Base-by-base conservation (phyloP, 164 flowering plant genomes). In the Vitis riparia region DNA sequence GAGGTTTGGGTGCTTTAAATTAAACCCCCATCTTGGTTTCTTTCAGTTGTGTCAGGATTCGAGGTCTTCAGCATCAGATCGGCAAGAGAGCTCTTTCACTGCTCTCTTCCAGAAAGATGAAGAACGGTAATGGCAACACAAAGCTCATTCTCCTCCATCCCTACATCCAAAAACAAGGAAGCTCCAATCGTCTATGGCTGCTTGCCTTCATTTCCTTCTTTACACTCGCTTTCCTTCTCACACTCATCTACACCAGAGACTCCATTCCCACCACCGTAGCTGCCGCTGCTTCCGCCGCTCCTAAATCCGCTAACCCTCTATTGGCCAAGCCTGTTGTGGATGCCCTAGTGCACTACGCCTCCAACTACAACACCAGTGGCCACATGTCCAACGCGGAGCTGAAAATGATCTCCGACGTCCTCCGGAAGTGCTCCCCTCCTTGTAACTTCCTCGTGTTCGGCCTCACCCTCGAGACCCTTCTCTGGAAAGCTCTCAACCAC, bases 61-160 rank as follows among this genome's bases (percentile, higher is more conserved):
- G 27, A 23, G 27, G 27, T 23, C 27, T 23, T 23, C 27, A 23
- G 2, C 27, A 23, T 11, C 52, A 27, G 62, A 37, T 19, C 23
- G 32, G 27, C 17, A 12, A 68, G 23, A 55, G 7, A 16, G 9
- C 64, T 29, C 61, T 60, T 13, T 66, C 66, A 57, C 59, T 66
- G 44, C 65, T 48, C 58, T 71, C 37, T n/a, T 8, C 51, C 30
- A 59, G 48, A 13, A 79, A 63, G 27, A 88, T 81, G 88, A 88
- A 84, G 83, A 83, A 73, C 80, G 74, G 29, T 55, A 75, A 62
- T 66, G 69, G 59, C 71, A 83, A 72, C 85, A 89, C 93, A 55
- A 89, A 84, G 80, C 82, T 89, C n/a, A 89, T 89, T 27, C 91
- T 89, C 47, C 88, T 89, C 49, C 93, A 89, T 62, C 93, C 93